These are phyloP conservation scores for Calonectria honghensis DNA, from an alignment of 2,329 filamentous ascomycete genomes.

Conservation along the genomic window DNA sequence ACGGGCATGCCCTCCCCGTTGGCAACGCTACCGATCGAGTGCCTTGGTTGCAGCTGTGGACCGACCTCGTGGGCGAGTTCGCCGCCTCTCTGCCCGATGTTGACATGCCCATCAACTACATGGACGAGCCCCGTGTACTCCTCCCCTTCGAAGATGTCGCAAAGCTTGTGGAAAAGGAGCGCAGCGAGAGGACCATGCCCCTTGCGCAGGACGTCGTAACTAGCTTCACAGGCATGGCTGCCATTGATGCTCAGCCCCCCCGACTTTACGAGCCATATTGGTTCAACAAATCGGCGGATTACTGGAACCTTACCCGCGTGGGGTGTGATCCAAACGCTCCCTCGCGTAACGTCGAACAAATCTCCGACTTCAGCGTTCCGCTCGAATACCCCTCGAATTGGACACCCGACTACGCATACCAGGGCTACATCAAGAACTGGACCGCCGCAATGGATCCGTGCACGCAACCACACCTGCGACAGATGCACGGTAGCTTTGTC, in stretches of 20 bases:
- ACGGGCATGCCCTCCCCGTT: conserved; percentile 62
- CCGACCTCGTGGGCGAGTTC: conserved; percentile 70
- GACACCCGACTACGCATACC: conserved; percentile 60
- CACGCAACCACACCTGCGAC: conserved; percentile 71
- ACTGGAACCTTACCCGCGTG: conserved; percentile 75
- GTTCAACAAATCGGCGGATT: conserved; percentile 67
- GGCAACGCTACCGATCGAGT: conserved; percentile 65
- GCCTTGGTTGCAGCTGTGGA: conserved; percentile 69
- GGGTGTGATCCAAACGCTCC: conserved; percentile 75
- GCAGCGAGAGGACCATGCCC: conserved; percentile 64
- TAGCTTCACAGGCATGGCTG: conserved; percentile 63
- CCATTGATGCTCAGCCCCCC: conserved; percentile 60
- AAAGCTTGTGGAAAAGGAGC: conserved; percentile 69
- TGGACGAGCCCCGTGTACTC: conserved; percentile 79
- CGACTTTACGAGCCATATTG: conserved; percentile 68
- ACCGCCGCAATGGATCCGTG: conserved; percentile 76
- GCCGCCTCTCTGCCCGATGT: conserved; percentile 76
- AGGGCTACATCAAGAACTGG: conserved; percentile 75
- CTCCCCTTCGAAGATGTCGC: conserved; percentile 75
- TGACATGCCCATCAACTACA: conserved; percentile 79
- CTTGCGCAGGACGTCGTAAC: conserved; percentile 66
- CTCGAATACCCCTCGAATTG: conserved; percentile 60
- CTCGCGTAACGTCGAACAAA: conserved; percentile 61
- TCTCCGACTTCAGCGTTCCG: conserved; percentile 56
- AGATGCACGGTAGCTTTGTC: conserved; percentile 75